Conservation (phyloP, 805 yeast species). For the Wickerhamomyces mucosus region DNA sequence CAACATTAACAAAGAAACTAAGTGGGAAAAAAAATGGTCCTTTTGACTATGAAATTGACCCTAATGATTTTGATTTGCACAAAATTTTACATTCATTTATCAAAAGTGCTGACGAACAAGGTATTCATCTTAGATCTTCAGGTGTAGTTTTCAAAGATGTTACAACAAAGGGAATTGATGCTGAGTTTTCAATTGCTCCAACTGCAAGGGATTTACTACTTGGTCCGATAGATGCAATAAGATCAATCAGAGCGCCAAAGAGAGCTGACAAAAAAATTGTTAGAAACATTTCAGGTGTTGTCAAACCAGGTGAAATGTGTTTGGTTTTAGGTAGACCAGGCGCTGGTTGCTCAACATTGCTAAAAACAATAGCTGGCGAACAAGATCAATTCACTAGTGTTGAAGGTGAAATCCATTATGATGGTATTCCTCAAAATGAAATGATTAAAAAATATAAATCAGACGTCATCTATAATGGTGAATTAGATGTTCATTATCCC, state of each 20-base stretch:
- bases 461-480: constrained; percentile 48
- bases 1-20: background rate
- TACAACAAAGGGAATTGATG: constrained; percentile 4
- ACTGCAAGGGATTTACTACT: constrained; percentile 4
- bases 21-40: background rate
- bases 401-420: constrained; percentile 49
- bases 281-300: constrained; percentile 19
- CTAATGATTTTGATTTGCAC: constrained; percentile 31
- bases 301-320: constrained; percentile 59
- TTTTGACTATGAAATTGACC: constrained; percentile 15
- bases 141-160: constrained; percentile 25
- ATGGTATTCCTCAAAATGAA: constrained; percentile 48
- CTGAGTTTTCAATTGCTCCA: constrained; percentile 10
- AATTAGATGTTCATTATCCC: constrained; percentile 66
- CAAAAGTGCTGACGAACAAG: constrained; percentile 32
- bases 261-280: constrained; percentile 20
- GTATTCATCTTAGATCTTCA: constrained; percentile 32
- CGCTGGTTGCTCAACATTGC: constrained; percentile 68
- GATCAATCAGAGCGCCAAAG: constrained; percentile 2
- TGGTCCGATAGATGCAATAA: constrained; percentile 1
- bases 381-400: constrained; percentile 32
- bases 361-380: constrained; percentile 56
- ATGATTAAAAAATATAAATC: constrained; percentile 49
- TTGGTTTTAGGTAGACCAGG: constrained; percentile 70
- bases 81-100: constrained; percentile 26